Evolutionary conservation across 202 grass and related monocot species (phyloP).

Genomic region (Carex arenaria): DNA sequence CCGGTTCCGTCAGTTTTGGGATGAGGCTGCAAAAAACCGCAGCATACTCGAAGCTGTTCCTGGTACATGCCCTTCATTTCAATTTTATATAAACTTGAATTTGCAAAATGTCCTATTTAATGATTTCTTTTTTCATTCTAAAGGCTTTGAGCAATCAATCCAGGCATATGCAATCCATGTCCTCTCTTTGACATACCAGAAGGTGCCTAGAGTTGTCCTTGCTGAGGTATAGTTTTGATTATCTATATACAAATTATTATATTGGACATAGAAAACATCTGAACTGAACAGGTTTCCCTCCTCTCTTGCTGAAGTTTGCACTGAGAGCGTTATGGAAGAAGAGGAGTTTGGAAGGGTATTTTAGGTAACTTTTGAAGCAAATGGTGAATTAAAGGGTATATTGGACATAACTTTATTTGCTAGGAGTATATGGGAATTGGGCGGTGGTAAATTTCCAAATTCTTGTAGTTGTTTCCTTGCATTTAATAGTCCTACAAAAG

Average conservation of each 20-base stretch:
- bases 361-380: not conserved
- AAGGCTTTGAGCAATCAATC: conserved; percentile 98
- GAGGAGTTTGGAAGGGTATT: not conserved
- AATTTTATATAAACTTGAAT: not conserved
- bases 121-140: not conserved
- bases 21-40: conserved; percentile 85
- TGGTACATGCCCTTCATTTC: conserved; percentile 42
- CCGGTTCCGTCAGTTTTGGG: conserved; percentile 93
- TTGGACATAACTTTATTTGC: not conserved
- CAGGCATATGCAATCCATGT: conserved; percentile 83
- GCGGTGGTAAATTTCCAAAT: not conserved
- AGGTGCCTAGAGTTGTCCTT: conserved; percentile 87
- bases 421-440: not conserved
- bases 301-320: not conserved
- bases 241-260: not conserved
- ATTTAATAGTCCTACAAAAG: not conserved
- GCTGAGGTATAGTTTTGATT: conserved; percentile 57
- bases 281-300: not conserved
- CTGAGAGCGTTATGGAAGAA: not conserved
- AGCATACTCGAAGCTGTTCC: conserved; percentile 78
- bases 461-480: not conserved
- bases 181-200: conserved; percentile 91
- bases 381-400: not conserved
- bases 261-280: not conserved
- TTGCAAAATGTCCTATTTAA: not conserved